Evolutionary conservation across 2,329 filamentous ascomycete genomes (phyloP).

Genomic region (Clonostachys sp.): DNA sequence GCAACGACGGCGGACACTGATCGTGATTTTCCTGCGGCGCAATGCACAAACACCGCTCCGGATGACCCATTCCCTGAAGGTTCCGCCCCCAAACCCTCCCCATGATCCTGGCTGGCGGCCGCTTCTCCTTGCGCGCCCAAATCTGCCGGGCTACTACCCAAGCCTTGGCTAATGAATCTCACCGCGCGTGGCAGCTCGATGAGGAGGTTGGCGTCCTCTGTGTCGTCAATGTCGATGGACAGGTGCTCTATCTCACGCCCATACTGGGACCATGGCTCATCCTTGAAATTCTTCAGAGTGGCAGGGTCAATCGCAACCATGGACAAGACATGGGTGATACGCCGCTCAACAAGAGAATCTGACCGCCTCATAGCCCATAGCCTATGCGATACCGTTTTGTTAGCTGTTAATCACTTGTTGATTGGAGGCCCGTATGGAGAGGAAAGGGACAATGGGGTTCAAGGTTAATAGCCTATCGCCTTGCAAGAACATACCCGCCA

Average conservation of each 20-base stretch:
- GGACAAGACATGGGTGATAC: slow-evolving; percentile 89
- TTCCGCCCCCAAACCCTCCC: slow-evolving; percentile 8
- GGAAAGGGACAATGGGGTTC: too few species aligned
- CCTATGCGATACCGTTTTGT: slow-evolving; percentile 36
- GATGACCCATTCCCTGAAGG: slow-evolving; percentile 34
- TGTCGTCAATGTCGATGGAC: slow-evolving; percentile 82
- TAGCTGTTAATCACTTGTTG: too few species aligned
- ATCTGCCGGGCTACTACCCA: slow-evolving; percentile 27
- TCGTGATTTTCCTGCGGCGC: slow-evolving; percentile 94
- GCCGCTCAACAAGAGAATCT: slow-evolving; percentile 62
- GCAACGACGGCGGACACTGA: slow-evolving; percentile 82
- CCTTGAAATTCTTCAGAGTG: slow-evolving; percentile 36
- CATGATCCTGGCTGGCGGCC: slow-evolving; percentile 2
- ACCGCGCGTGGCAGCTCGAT: slow-evolving; percentile 75
- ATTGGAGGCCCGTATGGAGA: too few species aligned
- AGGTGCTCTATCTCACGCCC: slow-evolving; percentile 65
- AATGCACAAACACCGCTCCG: slow-evolving; percentile 56
- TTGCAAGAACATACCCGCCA: slow-evolving; percentile 23
- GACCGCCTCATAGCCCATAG: slow-evolving; percentile 74
- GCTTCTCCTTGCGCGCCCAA: not conserved
- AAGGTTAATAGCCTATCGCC: too few species aligned
- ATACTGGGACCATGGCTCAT: slow-evolving; percentile 41
- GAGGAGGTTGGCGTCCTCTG: slow-evolving; percentile 83
- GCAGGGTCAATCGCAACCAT: slow-evolving; percentile 55
- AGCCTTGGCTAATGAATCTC: slow-evolving; percentile 75